A percentile compares a stretch with the other conserved stretches of the same genome.
These are phyloP conservation scores for Heliamphora pulchella DNA, from an alignment of 179 eudicot genomes.

Conservation along the genomic window DNA sequence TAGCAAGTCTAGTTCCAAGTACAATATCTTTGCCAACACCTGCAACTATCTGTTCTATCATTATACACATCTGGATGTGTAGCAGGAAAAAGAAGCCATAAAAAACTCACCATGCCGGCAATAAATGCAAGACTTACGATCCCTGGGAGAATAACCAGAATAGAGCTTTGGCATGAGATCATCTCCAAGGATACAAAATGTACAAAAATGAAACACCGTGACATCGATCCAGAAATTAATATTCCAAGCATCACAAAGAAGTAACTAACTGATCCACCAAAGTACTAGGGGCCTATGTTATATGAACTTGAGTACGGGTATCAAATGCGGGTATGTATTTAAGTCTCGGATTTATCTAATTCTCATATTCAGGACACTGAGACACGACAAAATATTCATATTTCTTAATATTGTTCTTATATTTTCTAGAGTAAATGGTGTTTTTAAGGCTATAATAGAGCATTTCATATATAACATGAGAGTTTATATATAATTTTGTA, in stretches of 20 bases:
- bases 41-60: constrained; percentile 45
- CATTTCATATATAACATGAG: no score
- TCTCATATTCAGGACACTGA: no score
- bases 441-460: no score
- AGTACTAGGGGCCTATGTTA: not conserved
- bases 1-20: constrained; percentile 34
- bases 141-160: constrained; percentile 35
- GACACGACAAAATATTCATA: no score
- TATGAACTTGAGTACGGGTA: no score
- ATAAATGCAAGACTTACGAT: constrained; percentile 42
- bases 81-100: constrained; percentile 52
- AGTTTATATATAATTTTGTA: no score
- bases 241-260: not conserved
- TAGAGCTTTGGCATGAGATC: not conserved
- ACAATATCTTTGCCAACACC: constrained; percentile 80
- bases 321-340: no score
- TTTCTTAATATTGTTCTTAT: no score
- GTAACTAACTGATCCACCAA: not conserved
- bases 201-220: not conserved
- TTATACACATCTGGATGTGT: constrained; percentile 59
- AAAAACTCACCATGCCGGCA: constrained; percentile 47
- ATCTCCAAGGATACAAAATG: constrained; percentile 2
- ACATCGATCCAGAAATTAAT: not conserved
- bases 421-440: no score
- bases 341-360: no score